Evolutionary conservation across 495 filamentous ascomycete species (phyloP).

Genomic region (Aspergillus cristatus): DNA sequence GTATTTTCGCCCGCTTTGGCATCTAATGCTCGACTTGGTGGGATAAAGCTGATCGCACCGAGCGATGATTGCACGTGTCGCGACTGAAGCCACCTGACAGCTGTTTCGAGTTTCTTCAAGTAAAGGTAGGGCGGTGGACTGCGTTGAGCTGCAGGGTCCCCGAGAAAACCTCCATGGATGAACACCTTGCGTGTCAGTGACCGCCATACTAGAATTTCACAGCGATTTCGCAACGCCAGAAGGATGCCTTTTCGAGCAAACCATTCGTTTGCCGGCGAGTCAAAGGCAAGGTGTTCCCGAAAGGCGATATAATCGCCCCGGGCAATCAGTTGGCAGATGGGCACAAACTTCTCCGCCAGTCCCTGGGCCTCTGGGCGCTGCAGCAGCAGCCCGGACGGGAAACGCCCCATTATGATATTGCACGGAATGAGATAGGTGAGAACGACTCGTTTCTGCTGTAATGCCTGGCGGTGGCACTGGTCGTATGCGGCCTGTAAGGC

Average conservation of each 20-base stretch:
- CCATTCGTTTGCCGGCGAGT: conserved; percentile 48
- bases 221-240: conserved; percentile 59
- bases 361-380: conserved; percentile 61
- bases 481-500: conserved; percentile 72
- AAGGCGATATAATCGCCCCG: conserved; percentile 74
- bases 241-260: conserved; percentile 69
- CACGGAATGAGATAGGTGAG: conserved; percentile 76
- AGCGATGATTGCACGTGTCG: conserved; percentile 13
- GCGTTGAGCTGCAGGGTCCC: conserved; percentile 36
- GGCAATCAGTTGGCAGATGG: conserved; percentile 62
- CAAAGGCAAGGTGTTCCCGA: conserved; percentile 50
- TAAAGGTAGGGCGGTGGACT: conserved; percentile 37
- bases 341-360: conserved; percentile 62
- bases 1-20: conserved; percentile 7
- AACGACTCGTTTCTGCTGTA: conserved; percentile 66
- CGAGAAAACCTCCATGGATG: conserved; percentile 46
- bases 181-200: conserved; percentile 72
- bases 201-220: conserved; percentile 77
- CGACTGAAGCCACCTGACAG: conserved; percentile 31
- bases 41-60: not conserved
- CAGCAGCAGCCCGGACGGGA: conserved; percentile 60
- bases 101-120: conserved; percentile 30
- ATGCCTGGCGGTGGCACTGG: conserved; percentile 58
- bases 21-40: conserved; percentile 4
- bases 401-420: conserved; percentile 78